Conservation (phyloP, 2,329 filamentous ascomycete species). For the Penicillium freii region DNA sequence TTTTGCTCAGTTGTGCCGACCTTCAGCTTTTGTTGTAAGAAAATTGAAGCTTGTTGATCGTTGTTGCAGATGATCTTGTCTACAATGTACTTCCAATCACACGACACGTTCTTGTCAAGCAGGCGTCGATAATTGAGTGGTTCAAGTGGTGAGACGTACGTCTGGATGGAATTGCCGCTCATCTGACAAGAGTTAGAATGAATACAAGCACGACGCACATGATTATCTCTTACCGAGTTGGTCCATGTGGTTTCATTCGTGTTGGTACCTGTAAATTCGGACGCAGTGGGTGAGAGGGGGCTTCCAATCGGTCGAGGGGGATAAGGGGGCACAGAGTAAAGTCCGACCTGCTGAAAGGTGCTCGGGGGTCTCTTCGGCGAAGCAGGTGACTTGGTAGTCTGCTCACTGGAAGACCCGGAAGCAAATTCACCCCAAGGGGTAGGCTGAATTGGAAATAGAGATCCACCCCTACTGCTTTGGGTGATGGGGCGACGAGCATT, state of each 20-base stretch:
- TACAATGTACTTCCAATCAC: slow-evolving; percentile 99
- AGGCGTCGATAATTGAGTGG: slow-evolving; percentile 95
- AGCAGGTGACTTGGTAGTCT: slow-evolving; percentile 28
- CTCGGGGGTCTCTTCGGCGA: slow-evolving; percentile 29
- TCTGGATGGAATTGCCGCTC: slow-evolving; percentile 59
- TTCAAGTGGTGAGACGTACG: slow-evolving; percentile 82
- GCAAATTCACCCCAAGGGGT: slow-evolving; percentile 37
- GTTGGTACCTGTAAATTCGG: slow-evolving; percentile 63
- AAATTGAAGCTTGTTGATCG: slow-evolving; percentile 98
- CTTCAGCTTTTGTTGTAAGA: slow-evolving; percentile 98
- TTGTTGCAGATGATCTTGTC: slow-evolving; percentile 99
- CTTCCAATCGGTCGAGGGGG: slow-evolving; percentile 61
- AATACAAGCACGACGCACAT: slow-evolving; percentile 9
- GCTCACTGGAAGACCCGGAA: slow-evolving; percentile 24
- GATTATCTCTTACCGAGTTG: slow-evolving; percentile 54
- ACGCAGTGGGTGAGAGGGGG: slow-evolving; percentile 69
- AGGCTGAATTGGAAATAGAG: slow-evolving; percentile 35
- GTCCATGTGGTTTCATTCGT: slow-evolving; percentile 31
- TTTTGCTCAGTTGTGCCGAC: slow-evolving; percentile 93
- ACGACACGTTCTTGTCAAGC: slow-evolving; percentile 91
- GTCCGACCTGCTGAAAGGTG: slow-evolving; percentile 36
- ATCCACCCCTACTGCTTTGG: slow-evolving; percentile 32
- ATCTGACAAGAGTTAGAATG: slow-evolving; percentile 25
- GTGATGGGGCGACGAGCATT: slow-evolving; percentile 31
- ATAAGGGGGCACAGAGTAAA: slow-evolving; percentile 44